phyloP scores from a whole-genome alignment of 495 filamentous ascomycete genomes.

The Aspergillus indologenus region DNA sequence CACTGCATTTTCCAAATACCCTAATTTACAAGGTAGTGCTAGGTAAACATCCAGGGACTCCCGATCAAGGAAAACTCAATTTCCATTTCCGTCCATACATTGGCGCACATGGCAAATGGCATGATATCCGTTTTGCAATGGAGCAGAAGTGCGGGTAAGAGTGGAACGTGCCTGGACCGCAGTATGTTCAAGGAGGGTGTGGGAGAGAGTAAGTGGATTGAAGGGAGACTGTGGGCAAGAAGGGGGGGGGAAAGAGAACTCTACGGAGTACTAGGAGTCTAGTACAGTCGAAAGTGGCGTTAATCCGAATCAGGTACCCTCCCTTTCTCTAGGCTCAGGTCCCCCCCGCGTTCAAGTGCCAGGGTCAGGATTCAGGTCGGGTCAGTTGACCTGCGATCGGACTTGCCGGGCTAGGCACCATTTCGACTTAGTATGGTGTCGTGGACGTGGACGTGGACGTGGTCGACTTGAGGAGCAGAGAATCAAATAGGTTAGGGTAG shows the following conservation, averaged over 20 bases:
- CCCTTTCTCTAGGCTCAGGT: too few species aligned
- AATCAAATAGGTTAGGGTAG: not conserved
- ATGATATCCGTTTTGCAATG: not conserved
- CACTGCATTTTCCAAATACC: not conserved
- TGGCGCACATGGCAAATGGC: slow-evolving; percentile 4
- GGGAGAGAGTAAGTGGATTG: too few species aligned
- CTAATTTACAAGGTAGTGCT: too few species aligned
- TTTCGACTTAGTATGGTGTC: not conserved
- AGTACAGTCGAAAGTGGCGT: not conserved
- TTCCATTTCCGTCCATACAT: not conserved
- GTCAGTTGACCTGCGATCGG: slow-evolving; percentile 27
- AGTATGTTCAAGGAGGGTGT: not conserved
- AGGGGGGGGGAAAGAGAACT: too few species aligned
- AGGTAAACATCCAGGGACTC: not conserved
- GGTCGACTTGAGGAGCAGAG: not conserved
- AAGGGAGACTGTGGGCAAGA: too few species aligned
- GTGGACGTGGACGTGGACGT: not conserved
- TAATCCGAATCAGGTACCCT: not conserved
- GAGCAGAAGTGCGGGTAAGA: not conserved
- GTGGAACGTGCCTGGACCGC: not conserved
- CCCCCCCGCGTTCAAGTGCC: not conserved
- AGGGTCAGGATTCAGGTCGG: slow-evolving; percentile 1
- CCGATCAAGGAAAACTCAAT: not conserved
- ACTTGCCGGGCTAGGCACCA: slow-evolving; percentile 10
- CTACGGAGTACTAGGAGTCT: too few species aligned